Percentiles rank a stretch among this genome's conserved stretches.
Conservation (phyloP, 169 alveolate species). For the Theileria equi region DNA sequence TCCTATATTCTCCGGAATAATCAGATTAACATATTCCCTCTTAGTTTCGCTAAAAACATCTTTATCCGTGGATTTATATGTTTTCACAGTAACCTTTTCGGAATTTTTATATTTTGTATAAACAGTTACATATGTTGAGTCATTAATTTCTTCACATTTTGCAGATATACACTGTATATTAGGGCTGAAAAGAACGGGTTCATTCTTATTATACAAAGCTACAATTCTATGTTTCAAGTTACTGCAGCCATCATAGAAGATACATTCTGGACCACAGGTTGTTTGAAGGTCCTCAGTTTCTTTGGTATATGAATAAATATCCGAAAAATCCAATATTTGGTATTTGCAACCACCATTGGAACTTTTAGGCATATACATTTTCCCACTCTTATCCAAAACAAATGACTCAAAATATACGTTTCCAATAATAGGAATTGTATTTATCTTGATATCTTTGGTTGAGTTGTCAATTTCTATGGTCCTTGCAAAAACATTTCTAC, state of each 20-base stretch:
- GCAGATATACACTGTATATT: slow-evolving; percentile 8
- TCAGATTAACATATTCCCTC: not conserved
- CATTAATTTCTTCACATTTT: not conserved
- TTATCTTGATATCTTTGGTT: not conserved
- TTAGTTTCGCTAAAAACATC: not conserved
- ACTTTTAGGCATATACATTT: not conserved
- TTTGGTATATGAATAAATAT: not conserved
- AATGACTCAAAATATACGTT: not conserved
- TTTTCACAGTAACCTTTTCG: not conserved
- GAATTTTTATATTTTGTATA: not conserved
- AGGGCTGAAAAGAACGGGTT: slow-evolving; percentile 12
- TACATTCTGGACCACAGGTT: slow-evolving; percentile 40
- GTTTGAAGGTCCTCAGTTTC: not conserved
- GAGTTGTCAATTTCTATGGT: not conserved
- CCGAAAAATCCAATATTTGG: slow-evolving; percentile 3
- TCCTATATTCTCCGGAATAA: too few species aligned
- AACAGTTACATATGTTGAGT: slow-evolving; percentile 10
- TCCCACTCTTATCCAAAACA: not conserved
- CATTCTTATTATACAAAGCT: slow-evolving; percentile 11
- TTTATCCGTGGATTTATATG: not conserved
- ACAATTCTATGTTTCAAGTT: slow-evolving; percentile 30
- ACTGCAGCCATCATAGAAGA: slow-evolving; percentile 57
- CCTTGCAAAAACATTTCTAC: slow-evolving; percentile 19
- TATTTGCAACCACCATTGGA: not conserved
- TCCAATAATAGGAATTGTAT: slow-evolving; percentile 9